A percentile compares a stretch with the other conserved stretches of the same genome.
These are phyloP conservation scores for Zygoascus sp. DNA, from an alignment of 1,139 yeast genomes.

Conservation along the genomic window DNA sequence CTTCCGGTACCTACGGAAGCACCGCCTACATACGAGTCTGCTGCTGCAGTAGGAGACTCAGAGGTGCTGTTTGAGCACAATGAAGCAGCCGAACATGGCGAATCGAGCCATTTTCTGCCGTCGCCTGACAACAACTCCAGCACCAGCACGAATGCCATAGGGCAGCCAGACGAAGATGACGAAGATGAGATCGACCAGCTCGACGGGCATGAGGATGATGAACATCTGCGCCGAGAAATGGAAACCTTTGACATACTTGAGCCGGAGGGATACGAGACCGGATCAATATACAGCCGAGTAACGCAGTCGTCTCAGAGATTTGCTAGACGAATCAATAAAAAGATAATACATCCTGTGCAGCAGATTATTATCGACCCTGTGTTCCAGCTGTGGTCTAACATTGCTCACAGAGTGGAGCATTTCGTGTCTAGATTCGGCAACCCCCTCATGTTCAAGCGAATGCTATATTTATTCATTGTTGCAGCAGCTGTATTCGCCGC, in stretches of 20 bases:
- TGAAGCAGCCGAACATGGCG: conserved; percentile 16
- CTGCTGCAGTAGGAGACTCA: conserved; percentile 15
- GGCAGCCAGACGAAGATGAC: conserved; percentile 5
- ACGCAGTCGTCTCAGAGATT: conserved; percentile 26
- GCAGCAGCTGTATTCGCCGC: conserved; percentile 54
- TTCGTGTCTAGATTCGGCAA: conserved; percentile 66
- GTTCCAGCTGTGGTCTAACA: conserved; percentile 50
- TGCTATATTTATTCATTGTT: conserved; percentile 63
- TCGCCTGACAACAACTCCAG: not conserved
- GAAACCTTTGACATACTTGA: conserved; percentile 45
- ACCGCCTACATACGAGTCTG: conserved; percentile 26
- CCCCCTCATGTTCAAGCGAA: conserved; percentile 76
- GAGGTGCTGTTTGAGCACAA: conserved; percentile 17
- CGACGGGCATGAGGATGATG: conserved; percentile 14
- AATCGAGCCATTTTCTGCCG: conserved; percentile 4
- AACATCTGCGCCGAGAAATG: conserved; percentile 28
- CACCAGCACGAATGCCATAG: too few relatives aligned
- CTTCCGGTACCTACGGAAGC: conserved; percentile 12
- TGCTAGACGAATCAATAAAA: conserved; percentile 40
- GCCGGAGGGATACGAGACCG: conserved; percentile 16
- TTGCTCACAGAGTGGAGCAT: conserved; percentile 49
- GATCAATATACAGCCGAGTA: conserved; percentile 25
- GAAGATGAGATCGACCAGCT: conserved; percentile 13
- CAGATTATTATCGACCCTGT: conserved; percentile 62
- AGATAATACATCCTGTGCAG: conserved; percentile 49